Evolutionary conservation across 345 rosid species (phyloP).

Genomic region (Durio zibethinus): DNA sequence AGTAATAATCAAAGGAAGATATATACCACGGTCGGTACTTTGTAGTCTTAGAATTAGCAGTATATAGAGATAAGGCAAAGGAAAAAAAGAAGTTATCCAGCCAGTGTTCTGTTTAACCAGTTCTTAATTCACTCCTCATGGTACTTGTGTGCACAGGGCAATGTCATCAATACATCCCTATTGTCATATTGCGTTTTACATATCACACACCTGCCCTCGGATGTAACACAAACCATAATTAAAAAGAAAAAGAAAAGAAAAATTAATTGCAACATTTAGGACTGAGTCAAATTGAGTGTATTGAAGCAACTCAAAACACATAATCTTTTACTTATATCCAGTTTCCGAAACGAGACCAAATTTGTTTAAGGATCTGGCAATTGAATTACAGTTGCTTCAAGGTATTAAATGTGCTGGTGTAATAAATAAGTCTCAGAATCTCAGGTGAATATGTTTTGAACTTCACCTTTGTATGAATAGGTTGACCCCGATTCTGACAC

Average conservation of each 20-base stretch:
- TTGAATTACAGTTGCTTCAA: neutral
- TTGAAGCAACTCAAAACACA: no score
- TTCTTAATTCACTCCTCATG: neutral
- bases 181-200: neutral
- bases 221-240: neutral
- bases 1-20: no score
- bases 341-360: no score
- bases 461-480: neutral
- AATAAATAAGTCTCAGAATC: neutral
- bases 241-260: no score
- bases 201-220: neutral
- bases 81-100: neutral
- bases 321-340: no score
- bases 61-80: neutral
- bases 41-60: neutral
- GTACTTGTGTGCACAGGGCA: neutral
- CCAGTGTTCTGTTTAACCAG: neutral
- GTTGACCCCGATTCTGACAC: neutral
- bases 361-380: neutral
- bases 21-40: no score
- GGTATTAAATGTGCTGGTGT: neutral
- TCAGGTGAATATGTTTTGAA: neutral
- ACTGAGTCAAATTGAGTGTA: no score
- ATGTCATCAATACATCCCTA: neutral
- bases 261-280: no score